Evolutionary conservation across 768 basidiomycete species (phyloP), one percentile per base, ranked within the genome.

Genomic region (Termitomyces eurrhizus): DNA sequence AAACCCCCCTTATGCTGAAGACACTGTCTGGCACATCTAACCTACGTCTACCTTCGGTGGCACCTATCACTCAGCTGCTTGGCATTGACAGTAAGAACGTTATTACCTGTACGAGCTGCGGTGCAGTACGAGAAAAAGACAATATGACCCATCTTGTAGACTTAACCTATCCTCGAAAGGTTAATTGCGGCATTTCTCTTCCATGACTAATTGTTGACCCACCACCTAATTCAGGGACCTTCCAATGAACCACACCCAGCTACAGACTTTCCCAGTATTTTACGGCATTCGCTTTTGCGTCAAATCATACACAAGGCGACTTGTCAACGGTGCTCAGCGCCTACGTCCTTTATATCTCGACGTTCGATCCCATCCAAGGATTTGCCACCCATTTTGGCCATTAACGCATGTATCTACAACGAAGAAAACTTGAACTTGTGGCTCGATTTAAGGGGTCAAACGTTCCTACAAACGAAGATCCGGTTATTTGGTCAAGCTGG

Each of bases 251-350:
- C 71, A 11, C 66, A 70, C 0, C 69, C 73, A 33, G 69, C 77
- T 8, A 71, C 74, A 2, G 80, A 87, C 62, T 93, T 98, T 67
- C 65, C 81, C 3, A 80, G 83, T 6, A 80, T 97, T 61, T 75
- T 99, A 2, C 82, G 83, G 6, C 77, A 82, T 39, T 95, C 97
- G 2, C 71, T 98, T 14, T 77, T 89, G 42, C 90, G 93, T 29
- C 88, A 93, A 60, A 88, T 88, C 63, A 82, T 85, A 21, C 92
- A 95, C 69, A 95, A 93, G 73, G 89, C 92, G 7, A 89, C 85
- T 8, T 99, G 97, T 71, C 85, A 85, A 62, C 80, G 78, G 2
- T 98, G 96, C 78, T 90, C 88, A 70, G 85, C 87, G 41, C 86
- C 90, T 66, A 74, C 89, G 2, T 87, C 79, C 14, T 90, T 96